Conservation (phyloP, 2,329 filamentous ascomycete species). For the Beauveria australis region DNA sequence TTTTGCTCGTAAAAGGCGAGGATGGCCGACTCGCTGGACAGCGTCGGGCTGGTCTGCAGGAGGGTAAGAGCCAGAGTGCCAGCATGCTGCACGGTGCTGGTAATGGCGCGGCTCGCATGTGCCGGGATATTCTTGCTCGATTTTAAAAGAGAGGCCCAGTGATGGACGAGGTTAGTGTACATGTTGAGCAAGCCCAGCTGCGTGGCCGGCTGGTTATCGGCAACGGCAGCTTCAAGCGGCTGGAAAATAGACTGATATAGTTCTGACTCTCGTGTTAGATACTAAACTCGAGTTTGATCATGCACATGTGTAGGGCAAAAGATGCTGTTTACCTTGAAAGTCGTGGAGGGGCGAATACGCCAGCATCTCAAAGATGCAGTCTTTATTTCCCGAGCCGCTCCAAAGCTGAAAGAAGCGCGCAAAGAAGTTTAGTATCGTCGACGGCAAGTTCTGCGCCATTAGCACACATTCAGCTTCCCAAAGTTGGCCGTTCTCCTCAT, state of each 20-base stretch:
- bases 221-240: slow-evolving; percentile 42
- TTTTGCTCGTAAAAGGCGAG: slow-evolving; percentile 63
- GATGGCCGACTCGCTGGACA: slow-evolving; percentile 45
- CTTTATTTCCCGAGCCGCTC: slow-evolving; percentile 50
- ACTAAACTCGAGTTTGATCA: slow-evolving; percentile 11
- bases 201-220: slow-evolving; percentile 41
- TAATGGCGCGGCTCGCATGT: slow-evolving; percentile 30
- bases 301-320: not conserved
- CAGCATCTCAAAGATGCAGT: slow-evolving; percentile 50
- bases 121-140: slow-evolving; percentile 28
- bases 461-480: not conserved
- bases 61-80: slow-evolving; percentile 51
- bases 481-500: too few relatives aligned
- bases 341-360: slow-evolving; percentile 44
- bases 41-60: slow-evolving; percentile 41
- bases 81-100: slow-evolving; percentile 38
- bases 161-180: slow-evolving; percentile 58
- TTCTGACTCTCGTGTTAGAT: slow-evolving; percentile 30
- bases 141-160: slow-evolving; percentile 44
- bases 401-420: slow-evolving; percentile 47
- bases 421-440: slow-evolving; percentile 42
- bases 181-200: slow-evolving; percentile 55
- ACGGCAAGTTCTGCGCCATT: slow-evolving; percentile 33
- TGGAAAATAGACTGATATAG: slow-evolving; percentile 40
- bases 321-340: slow-evolving; percentile 42